phyloP scores from a whole-genome alignment of 2,329 filamentous ascomycete species.

The Cladophialophora immunda region DNA sequence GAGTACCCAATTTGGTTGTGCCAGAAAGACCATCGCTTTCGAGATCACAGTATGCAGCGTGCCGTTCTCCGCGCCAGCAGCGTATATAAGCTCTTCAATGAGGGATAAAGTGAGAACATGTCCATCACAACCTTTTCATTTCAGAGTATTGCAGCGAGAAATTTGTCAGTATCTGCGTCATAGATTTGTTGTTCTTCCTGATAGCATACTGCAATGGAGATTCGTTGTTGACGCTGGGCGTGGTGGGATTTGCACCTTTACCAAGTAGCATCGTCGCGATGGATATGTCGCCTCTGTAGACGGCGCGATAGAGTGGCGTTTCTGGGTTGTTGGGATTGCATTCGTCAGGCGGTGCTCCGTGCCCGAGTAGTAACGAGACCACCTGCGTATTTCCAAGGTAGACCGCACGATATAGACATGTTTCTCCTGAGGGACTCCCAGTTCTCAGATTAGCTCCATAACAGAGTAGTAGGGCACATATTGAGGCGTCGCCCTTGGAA shows the following conservation, averaged over 20 bases:
- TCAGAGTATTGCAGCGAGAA: neutral
- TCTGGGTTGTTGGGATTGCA: conserved; percentile 2
- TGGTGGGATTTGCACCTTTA: conserved; percentile 6
- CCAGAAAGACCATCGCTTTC: no score
- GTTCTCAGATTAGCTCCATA: neutral
- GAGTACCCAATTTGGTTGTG: no score
- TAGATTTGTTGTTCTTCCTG: conserved; percentile 11
- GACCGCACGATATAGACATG: conserved; percentile 13
- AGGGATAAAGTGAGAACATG: no score
- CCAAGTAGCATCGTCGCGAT: conserved; percentile 10
- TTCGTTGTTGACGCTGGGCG: conserved; percentile 7
- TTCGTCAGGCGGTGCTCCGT: neutral
- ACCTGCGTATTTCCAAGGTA: conserved; percentile 1
- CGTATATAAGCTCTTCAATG: no score
- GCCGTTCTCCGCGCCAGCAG: no score
- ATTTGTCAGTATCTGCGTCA: conserved; percentile 8
- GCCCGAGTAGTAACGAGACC: conserved; percentile 6
- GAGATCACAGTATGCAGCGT: no score
- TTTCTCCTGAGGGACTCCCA: neutral
- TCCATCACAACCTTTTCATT: neutral
- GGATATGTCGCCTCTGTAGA: conserved; percentile 4
- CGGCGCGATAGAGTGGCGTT: conserved; percentile 10
- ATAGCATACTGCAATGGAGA: conserved; percentile 9
- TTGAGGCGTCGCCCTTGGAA: neutral
- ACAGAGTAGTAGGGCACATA: neutral